Evolutionary conservation across 2,329 filamentous ascomycete species (phyloP).

Genomic region (Colletotrichum chrysophilum): DNA sequence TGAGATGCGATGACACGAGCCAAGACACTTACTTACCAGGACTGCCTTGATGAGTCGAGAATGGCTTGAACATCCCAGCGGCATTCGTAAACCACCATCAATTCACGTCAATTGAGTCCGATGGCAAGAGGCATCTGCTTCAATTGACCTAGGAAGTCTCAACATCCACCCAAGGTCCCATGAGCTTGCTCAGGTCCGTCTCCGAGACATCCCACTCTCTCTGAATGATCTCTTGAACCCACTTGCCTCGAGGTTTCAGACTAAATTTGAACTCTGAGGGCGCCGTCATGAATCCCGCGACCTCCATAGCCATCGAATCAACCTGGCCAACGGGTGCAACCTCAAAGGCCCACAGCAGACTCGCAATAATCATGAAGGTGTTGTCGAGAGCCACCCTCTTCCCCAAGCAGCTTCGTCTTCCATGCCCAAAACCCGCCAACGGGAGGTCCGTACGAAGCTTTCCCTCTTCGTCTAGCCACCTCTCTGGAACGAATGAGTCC

Average conservation of each 20-base stretch:
- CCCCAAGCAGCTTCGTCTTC: conserved; percentile 45
- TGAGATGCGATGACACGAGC: neutral
- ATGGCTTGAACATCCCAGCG: neutral
- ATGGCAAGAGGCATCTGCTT: neutral
- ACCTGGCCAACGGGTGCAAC: conserved; percentile 33
- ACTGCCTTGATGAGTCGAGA: neutral
- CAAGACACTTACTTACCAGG: neutral
- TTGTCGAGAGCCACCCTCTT: conserved; percentile 54
- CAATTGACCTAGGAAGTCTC: neutral
- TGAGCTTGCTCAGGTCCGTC: conserved; percentile 10
- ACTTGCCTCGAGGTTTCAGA: conserved; percentile 30
- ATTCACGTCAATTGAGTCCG: neutral
- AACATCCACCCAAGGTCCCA: neutral
- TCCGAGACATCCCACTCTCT: conserved; percentile 17
- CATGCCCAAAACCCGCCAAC: conserved; percentile 51
- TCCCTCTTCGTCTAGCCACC: conserved; percentile 28
- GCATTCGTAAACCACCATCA: neutral
- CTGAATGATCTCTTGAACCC: conserved; percentile 31
- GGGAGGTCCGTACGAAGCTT: conserved; percentile 32
- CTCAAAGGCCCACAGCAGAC: conserved; percentile 57
- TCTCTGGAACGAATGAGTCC: conserved; percentile 35
- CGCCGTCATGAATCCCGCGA: conserved; percentile 29
- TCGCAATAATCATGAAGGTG: conserved; percentile 44
- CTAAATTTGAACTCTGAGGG: conserved; percentile 32
- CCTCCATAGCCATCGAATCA: conserved; percentile 21